Percentiles rank a stretch among this genome's conserved stretches.
Conservation (phyloP, 495 filamentous ascomycete species). For the Aspergillus cristatus region DNA sequence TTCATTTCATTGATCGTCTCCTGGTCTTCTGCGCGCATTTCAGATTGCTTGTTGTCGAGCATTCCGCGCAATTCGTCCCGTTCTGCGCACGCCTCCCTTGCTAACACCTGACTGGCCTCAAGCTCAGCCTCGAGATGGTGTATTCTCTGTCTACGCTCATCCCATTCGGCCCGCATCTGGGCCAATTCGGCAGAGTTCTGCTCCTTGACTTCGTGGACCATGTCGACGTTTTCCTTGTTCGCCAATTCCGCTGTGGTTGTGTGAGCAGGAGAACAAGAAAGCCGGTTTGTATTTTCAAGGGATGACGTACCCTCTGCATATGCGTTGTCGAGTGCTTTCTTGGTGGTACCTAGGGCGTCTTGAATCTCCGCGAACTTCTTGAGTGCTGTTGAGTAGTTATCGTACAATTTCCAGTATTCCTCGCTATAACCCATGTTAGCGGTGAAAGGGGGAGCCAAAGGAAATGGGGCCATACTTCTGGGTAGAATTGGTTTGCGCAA, state of each 20-base stretch:
- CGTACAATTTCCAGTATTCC: constrained; percentile 40
- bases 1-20: constrained; percentile 38
- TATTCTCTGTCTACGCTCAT: constrained; percentile 29
- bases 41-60: constrained; percentile 31
- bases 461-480: constrained; percentile 25
- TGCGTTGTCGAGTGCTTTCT: constrained; percentile 29
- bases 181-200: constrained; percentile 34
- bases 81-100: constrained; percentile 33
- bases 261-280: constrained; percentile 15
- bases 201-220: constrained; percentile 39
- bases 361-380: constrained; percentile 35
- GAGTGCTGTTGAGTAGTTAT: constrained; percentile 31
- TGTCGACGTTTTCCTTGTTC: constrained; percentile 40
- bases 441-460: neutral
- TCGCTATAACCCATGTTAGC: constrained; percentile 25
- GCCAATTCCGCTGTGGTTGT: constrained; percentile 31
- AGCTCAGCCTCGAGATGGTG: constrained; percentile 34
- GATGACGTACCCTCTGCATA: constrained; percentile 31
- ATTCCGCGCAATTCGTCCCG: constrained; percentile 34
- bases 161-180: constrained; percentile 37
- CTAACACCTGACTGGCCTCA: constrained; percentile 30
- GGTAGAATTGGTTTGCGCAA: constrained; percentile 28
- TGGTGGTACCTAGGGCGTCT: constrained; percentile 26
- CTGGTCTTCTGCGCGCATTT: constrained; percentile 31
- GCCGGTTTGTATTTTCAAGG: constrained; percentile 1